A percentile compares a stretch with the other conserved stretches of the same genome.
phyloP scores from a whole-genome alignment of 192 early-diverging fungal genomes.

The Entrophospora sp. region DNA sequence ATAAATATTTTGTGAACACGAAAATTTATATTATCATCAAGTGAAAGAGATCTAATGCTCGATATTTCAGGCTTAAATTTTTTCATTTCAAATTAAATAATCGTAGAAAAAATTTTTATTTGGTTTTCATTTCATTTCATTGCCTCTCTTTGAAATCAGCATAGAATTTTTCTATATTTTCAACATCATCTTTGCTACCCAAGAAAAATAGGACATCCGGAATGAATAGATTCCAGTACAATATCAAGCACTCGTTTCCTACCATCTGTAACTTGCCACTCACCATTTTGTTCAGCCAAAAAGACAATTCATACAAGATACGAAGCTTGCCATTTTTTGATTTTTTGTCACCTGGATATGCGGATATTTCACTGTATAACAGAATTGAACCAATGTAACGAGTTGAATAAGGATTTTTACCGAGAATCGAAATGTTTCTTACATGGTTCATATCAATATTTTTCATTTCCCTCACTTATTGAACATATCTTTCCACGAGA shows the following conservation, averaged over 20 bases:
- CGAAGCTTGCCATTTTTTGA: slow-evolving; percentile 87
- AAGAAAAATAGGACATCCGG: slow-evolving; percentile 85
- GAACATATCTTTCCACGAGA: slow-evolving; percentile 92
- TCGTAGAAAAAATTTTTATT: too few species aligned
- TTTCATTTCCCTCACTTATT: slow-evolving; percentile 93
- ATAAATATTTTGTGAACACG: too few species aligned
- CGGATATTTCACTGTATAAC: slow-evolving; percentile 84
- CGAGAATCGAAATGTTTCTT: slow-evolving; percentile 86
- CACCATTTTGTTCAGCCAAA: slow-evolving; percentile 92
- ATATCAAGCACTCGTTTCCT: slow-evolving; percentile 76
- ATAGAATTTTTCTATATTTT: slow-evolving; percentile 70
- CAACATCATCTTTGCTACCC: slow-evolving; percentile 84
- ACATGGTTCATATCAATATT: slow-evolving; percentile 81
- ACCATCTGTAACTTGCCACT: slow-evolving; percentile 83
- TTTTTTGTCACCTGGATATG: slow-evolving; percentile 73
- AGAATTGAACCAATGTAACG: slow-evolving; percentile 96
- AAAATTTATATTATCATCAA: too few species aligned
- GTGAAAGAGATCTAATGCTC: too few species aligned
- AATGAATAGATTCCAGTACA: too few species aligned
- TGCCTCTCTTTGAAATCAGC: too few species aligned
- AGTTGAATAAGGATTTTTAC: slow-evolving; percentile 79
- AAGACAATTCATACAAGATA: slow-evolving; percentile 93
- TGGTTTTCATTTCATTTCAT: too few species aligned
- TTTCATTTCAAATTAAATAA: too few species aligned
- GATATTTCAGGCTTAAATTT: too few species aligned